Conservation (phyloP, 306 rosid species). For the Pueraria montana region DNA sequence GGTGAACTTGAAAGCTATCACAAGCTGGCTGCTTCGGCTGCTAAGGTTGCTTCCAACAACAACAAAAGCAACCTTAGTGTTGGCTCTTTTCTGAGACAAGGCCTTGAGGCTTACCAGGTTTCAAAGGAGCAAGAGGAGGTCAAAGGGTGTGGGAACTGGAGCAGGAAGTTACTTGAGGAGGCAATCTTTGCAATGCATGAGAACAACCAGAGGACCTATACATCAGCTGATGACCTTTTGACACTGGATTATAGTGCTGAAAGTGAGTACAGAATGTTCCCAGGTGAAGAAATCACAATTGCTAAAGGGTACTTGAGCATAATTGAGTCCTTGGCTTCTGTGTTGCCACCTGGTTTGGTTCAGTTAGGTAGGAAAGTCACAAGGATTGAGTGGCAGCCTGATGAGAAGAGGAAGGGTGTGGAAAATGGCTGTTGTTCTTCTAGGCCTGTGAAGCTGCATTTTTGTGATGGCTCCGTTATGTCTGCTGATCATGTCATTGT, state of each 20-base stretch:
- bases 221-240: conserved; percentile 82
- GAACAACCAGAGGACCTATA: conserved; percentile 84
- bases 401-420: conserved; percentile 9
- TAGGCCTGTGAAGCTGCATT: conserved; percentile 84
- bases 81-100: conserved; percentile 74
- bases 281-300: conserved; percentile 90
- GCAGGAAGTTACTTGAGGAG: conserved; percentile 66
- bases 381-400: conserved; percentile 76
- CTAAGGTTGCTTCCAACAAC: conserved; percentile 56
- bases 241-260: conserved; percentile 80
- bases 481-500: conserved; percentile 90
- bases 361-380: conserved; percentile 74
- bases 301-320: conserved; percentile 85
- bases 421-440: conserved; percentile 53
- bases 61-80: conserved; percentile 57
- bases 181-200: conserved; percentile 83
- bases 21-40: conserved; percentile 51
- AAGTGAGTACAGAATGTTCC: conserved; percentile 88
- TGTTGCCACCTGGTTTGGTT: conserved; percentile 75
- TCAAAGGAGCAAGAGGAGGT: conserved; percentile 57
- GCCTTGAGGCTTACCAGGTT: conserved; percentile 69
- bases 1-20: conserved; percentile 43
- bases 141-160: conserved; percentile 70
- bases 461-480: conserved; percentile 75
- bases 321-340: conserved; percentile 78